phyloP scores from a whole-genome alignment of 441 rosid species.

The Jatropha multifida region DNA sequence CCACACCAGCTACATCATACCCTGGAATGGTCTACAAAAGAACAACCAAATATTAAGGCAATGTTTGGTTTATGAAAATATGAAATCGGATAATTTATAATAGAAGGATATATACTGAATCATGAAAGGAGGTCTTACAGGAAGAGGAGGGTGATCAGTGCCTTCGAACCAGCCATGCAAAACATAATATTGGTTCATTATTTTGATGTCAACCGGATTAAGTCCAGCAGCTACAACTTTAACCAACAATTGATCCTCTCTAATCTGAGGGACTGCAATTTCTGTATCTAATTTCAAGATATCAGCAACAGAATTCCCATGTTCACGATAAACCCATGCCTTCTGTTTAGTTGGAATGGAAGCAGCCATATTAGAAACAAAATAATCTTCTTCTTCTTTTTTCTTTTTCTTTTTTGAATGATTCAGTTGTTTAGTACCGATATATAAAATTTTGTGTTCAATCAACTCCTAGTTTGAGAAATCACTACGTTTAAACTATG shows the following conservation, averaged over 20 bases:
- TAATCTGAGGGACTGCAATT: slow-evolving; percentile 54
- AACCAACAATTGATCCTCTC: slow-evolving; percentile 67
- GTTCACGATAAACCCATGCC: slow-evolving; percentile 67
- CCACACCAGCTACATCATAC: slow-evolving; percentile 79
- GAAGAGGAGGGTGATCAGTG: slow-evolving; percentile 57
- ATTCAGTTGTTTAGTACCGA: no score
- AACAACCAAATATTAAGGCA: neutral
- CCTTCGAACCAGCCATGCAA: slow-evolving; percentile 63
- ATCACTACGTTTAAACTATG: no score
- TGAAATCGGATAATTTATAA: no score
- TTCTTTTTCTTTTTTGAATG: no score
- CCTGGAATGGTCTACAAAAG: slow-evolving; percentile 65
- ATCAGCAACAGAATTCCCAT: slow-evolving; percentile 45
- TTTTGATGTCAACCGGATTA: slow-evolving; percentile 69
- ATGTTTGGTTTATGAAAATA: no score
- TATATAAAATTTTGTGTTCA: no score
- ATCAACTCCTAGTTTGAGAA: no score
- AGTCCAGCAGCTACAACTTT: slow-evolving; percentile 72
- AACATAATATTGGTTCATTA: slow-evolving; percentile 18
- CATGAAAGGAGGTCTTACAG: slow-evolving; percentile 31
- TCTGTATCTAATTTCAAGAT: slow-evolving; percentile 60
- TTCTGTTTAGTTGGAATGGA: slow-evolving; percentile 55
- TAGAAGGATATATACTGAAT: no score
- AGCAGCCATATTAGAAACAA: neutral
- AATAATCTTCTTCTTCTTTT: no score